phyloP scores from a whole-genome alignment of 2,329 filamentous ascomycete genomes.

The Claviceps sp. region DNA sequence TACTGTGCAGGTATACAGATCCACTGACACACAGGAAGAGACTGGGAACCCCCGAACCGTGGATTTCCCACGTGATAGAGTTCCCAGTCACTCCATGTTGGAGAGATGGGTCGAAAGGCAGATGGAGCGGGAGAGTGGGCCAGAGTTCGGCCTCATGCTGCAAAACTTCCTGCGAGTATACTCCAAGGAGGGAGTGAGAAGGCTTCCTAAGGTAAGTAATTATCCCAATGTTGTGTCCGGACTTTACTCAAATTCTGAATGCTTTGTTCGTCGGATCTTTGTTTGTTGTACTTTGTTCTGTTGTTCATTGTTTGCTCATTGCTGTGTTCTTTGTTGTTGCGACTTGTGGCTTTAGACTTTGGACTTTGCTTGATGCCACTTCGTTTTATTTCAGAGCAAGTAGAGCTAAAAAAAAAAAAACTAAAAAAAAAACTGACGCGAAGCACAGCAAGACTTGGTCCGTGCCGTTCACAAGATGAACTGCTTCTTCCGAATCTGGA shows the following conservation, averaged over 20 bases:
- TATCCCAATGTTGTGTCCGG: not conserved
- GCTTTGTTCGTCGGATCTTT: too few relatives aligned
- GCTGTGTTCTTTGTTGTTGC: not conserved
- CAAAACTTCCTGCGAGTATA: conserved; percentile 26
- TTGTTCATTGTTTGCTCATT: not conserved
- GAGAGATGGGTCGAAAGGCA: conserved; percentile 25
- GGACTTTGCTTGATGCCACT: not conserved
- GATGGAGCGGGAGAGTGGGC: conserved; percentile 20
- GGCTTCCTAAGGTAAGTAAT: conserved; percentile 24
- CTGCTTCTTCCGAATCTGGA: conserved; percentile 38
- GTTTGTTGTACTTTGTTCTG: not conserved
- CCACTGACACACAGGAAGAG: conserved; percentile 17
- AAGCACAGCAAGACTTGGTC: conserved; percentile 26
- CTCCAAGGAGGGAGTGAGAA: conserved; percentile 18
- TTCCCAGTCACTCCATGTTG: conserved; percentile 22
- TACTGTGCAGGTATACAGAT: conserved; percentile 24
- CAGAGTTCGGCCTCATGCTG: conserved; percentile 19
- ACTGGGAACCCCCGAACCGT: conserved; percentile 19
- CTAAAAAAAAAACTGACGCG: conserved; percentile 9
- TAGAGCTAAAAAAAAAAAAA: not conserved
- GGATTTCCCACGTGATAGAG: conserved; percentile 23
- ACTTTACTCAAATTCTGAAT: too few relatives aligned
- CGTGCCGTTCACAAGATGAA: conserved; percentile 31
- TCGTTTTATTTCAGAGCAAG: not conserved
- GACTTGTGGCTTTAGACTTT: too few relatives aligned